Base-by-base conservation (phyloP, 2,329 filamentous ascomycete species). In the Coniella lustricola region DNA sequence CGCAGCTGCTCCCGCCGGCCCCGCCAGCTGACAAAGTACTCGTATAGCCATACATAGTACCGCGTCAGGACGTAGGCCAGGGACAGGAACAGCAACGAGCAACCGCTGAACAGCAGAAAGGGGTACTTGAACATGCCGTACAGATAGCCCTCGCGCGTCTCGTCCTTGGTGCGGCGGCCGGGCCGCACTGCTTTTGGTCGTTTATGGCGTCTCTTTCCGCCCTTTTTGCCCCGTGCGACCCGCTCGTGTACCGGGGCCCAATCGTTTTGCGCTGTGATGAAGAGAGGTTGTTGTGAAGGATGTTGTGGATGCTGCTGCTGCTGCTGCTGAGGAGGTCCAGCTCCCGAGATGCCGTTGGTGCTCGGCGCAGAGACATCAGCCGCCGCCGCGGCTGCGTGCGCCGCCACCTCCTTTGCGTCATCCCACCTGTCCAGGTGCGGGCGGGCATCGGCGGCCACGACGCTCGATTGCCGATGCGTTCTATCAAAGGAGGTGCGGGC, bases 71-170 rank as follows among this genome's bases (percentile, higher is more conserved):
- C 70, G 65, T 98, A 98, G 14, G 81, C 76, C 12, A 82, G 63
- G 46, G 82, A 80, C 18, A 97, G 74, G 13, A 86, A 81, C 1
- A 79, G 61, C 42, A 98, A 79, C 90, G 90, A 97, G 10, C 82
- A 79, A 40, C 85, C 75, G 2, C 95, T 89, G 35, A 86, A 77
- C 31, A 90, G 65, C 31, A 98, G 74, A 56, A 98, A 77, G 2
- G 93, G 93, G 85, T 90, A 97, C 66, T 97, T 96, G 44, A 95
- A 73, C 38, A 98, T 64, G 2, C 79, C 81, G 65, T 98, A 98
- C 10, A 95, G 76, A 62, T 93, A 88, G 17, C 93, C 93, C 69
- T 98, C 93, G 56, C 93, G 76, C 2, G 91, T 97, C 72, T 98
- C 93, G 63, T 98, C 93, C 60, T 82, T 87, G 55, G 80, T 85